Evolutionary conservation across 305 asterid genomes (phyloP).

Genomic region (Rubia occidens): DNA sequence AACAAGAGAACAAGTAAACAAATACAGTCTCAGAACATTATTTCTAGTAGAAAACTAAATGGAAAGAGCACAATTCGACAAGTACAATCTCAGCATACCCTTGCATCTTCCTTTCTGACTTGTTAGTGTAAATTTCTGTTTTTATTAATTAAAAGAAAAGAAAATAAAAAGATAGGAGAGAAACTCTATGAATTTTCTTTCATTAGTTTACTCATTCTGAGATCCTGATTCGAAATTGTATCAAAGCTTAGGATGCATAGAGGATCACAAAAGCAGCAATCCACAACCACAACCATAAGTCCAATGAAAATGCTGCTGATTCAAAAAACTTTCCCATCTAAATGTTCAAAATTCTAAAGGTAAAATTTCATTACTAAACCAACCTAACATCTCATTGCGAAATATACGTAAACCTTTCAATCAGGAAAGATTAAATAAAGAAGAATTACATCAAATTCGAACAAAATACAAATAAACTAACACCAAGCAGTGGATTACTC

Average conservation of each 20-base stretch:
- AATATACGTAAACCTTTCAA: not conserved
- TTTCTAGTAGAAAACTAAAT: not conserved
- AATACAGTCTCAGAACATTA: not conserved
- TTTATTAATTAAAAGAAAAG: not conserved
- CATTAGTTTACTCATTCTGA: not conserved
- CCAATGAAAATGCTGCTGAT: not conserved
- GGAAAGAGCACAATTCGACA: not conserved
- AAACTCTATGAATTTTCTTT: not conserved
- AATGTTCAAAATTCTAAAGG: not conserved
- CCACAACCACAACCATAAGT: not conserved
- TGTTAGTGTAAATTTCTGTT: not conserved
- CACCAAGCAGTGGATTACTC: not conserved
- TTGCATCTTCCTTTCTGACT: slow-evolving; percentile 3
- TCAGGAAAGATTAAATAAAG: not conserved
- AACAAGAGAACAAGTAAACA: not conserved
- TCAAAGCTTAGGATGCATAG: not conserved
- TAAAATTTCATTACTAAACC: not conserved
- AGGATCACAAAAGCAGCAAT: not conserved
- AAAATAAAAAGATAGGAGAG: not conserved
- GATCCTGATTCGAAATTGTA: not conserved
- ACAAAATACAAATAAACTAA: not conserved
- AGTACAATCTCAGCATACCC: not conserved
- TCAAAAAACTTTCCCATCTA: not conserved
- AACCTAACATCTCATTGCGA: not conserved
- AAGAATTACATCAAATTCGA: not conserved